Evolutionary conservation across 2,329 filamentous ascomycete genomes (phyloP).

Genomic region (Xylariaceae sp.): DNA sequence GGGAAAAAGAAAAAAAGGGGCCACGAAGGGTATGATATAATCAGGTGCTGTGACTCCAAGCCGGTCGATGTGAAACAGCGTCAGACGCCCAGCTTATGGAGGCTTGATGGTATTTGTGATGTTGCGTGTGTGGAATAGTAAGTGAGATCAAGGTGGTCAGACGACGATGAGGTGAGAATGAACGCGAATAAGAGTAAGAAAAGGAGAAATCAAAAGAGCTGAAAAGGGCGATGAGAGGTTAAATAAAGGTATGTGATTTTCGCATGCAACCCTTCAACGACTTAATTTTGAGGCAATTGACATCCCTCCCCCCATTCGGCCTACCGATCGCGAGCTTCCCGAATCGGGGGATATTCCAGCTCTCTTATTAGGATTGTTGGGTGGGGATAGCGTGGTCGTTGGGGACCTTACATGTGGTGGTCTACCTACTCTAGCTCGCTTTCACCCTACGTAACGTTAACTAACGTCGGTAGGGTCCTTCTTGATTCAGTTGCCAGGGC

Average conservation of each 20-base stretch:
- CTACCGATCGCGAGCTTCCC: background rate
- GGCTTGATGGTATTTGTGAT: background rate
- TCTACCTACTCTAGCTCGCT: too few species aligned
- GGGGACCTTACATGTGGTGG: too few species aligned
- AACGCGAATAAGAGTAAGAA: background rate
- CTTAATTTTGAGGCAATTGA: background rate
- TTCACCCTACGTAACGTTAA: too few species aligned
- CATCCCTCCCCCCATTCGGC: too few species aligned
- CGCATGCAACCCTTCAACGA: background rate
- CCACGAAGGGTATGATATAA: background rate
- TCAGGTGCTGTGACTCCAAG: background rate
- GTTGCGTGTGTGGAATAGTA: background rate
- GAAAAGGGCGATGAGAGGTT: background rate
- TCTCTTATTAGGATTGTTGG: background rate
- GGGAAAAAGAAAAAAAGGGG: background rate
- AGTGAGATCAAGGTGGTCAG: background rate
- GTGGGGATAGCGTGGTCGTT: background rate
- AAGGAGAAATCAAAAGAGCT: background rate
- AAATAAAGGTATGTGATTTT: background rate
- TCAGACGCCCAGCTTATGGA: conserved; percentile 9
- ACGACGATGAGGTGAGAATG: background rate
- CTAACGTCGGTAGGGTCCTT: too few species aligned
- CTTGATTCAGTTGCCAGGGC: too few species aligned
- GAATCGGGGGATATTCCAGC: background rate
- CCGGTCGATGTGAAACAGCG: background rate